Conservation (phyloP, 768 basidiomycete species). For the Pulveroboletus frians region DNA sequence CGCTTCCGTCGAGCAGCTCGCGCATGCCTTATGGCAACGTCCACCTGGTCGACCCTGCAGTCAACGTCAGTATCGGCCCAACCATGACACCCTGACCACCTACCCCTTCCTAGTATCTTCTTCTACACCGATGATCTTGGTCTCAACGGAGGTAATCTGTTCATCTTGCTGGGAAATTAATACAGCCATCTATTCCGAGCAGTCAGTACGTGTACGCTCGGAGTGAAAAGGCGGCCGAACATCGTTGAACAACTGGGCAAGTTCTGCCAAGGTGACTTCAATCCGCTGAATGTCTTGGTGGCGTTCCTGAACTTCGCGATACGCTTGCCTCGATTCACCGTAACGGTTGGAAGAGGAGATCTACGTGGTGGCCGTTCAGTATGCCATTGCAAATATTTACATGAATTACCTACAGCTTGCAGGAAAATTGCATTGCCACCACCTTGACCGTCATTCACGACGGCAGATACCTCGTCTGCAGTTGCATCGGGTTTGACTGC, state of each 20-base stretch:
- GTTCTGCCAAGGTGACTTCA: constrained; percentile 81
- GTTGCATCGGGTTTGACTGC: constrained; percentile 85
- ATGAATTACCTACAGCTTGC: constrained; percentile 47
- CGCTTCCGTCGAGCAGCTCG: constrained; percentile 71
- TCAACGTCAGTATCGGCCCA: background rate
- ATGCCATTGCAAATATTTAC: background rate
- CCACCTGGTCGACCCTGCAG: constrained; percentile 54
- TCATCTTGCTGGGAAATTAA: constrained; percentile 80
- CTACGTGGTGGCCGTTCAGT: constrained; percentile 31
- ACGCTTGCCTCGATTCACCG: constrained; percentile 75
- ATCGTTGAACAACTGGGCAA: constrained; percentile 85
- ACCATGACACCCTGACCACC: constrained; percentile 18
- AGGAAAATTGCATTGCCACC: constrained; percentile 68
- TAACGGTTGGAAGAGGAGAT: constrained; percentile 75
- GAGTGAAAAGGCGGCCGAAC: constrained; percentile 34
- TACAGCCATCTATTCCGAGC: constrained; percentile 58
- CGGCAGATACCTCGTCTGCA: constrained; percentile 67
- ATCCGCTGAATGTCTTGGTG: constrained; percentile 83
- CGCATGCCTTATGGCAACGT: constrained; percentile 63
- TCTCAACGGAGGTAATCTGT: constrained; percentile 58
- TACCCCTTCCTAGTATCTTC: constrained; percentile 69
- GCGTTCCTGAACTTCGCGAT: constrained; percentile 83
- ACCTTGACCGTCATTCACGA: constrained; percentile 58
- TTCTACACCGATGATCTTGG: constrained; percentile 57
- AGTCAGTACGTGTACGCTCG: background rate